A percentile compares a stretch with the other conserved stretches of the same genome.
These are phyloP conservation scores for Climacium dendroides DNA, from an alignment of 225 moss, liverwort and hornwort species.

Conservation along the genomic window DNA sequence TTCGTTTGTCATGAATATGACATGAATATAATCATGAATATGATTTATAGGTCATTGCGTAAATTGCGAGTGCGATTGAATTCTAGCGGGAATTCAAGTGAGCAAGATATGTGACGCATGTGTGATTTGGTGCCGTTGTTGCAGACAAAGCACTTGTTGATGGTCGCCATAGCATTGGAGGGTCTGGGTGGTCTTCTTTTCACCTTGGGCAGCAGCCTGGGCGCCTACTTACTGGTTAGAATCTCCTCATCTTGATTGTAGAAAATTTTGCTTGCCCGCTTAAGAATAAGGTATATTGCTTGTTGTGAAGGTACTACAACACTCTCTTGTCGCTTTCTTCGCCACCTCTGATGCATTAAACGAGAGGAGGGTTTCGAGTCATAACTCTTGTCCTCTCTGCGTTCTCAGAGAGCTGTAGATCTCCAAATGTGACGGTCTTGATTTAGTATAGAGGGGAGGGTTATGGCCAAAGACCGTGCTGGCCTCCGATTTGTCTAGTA, in stretches of 20 bases:
- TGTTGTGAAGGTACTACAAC: background rate
- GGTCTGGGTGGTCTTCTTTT: constrained; percentile 91
- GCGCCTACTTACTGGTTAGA: constrained; percentile 82
- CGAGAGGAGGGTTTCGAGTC: background rate
- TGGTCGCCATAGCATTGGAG: constrained; percentile 79
- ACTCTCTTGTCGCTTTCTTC: background rate
- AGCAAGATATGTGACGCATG: background rate
- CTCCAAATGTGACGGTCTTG: background rate
- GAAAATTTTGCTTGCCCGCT: background rate
- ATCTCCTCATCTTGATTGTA: background rate
- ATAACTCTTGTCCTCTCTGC: background rate
- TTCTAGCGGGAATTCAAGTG: background rate
- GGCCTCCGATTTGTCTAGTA: background rate
- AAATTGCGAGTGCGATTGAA: background rate
- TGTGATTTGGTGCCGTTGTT: background rate
- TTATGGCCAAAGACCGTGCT: background rate
- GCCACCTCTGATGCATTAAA: background rate
- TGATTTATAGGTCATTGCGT: background rate
- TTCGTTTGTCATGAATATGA: no score
- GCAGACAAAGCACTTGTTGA: constrained; percentile 84
- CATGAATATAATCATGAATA: background rate
- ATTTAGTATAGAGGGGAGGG: background rate
- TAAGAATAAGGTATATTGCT: background rate
- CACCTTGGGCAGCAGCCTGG: constrained; percentile 76
- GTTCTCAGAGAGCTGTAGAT: background rate